Evolutionary conservation across 768 basidiomycete genomes (phyloP), one percentile per base, ranked within the genome.

Genomic region (Cystofilobasidium bisporidii): DNA sequence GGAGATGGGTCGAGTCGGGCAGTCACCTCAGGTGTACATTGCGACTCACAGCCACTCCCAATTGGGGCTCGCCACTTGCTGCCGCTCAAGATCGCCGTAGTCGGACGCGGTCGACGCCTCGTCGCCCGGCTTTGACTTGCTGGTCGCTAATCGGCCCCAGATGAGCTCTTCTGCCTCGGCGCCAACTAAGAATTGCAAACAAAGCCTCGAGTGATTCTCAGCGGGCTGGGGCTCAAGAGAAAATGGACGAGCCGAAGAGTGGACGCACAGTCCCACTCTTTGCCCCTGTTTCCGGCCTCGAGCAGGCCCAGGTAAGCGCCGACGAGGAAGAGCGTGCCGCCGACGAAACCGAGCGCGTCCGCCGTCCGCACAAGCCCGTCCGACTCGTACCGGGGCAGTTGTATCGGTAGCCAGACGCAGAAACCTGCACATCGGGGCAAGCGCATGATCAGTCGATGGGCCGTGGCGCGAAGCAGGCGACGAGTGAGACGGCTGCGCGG

Each of bases 271-370:
- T 61, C 68, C 22, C 12, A 18, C 15, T 59, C 28, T 20, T 69
- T 71, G n/a, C 55, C 73, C 63, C 73, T 43, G 64, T 76, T 73
- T 1, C 75, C 50, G 0, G 82, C 83, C 71, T 85, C 84, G 72
- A 81, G 78, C 28, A 84, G 78, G 58, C 81, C 81, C 28, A 82
- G 76, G 33, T 83, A 78, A 0, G 82, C 79, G 17, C 84, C 84
- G 61, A 83, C 64, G 67, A 82, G 82, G 77, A 86, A 86, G n/a
- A 84, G 76, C 2, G 83, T 82, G 1, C 83, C 84, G 1, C 85
- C 85, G 1, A 82, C 68, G 73, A 82, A 85, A 0, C 82, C 83
- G 2, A 80, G 78, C 74, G 81, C 82, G 14, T 82, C 80, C 2
- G 77, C 79, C 9, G 80, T 75, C 2, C 28, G 48, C 1, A 20